Evolutionary conservation across 176 grass and related monocot species (phyloP), one percentile per base, ranked within the genome.

Genomic region (Oryza australiensis): DNA sequence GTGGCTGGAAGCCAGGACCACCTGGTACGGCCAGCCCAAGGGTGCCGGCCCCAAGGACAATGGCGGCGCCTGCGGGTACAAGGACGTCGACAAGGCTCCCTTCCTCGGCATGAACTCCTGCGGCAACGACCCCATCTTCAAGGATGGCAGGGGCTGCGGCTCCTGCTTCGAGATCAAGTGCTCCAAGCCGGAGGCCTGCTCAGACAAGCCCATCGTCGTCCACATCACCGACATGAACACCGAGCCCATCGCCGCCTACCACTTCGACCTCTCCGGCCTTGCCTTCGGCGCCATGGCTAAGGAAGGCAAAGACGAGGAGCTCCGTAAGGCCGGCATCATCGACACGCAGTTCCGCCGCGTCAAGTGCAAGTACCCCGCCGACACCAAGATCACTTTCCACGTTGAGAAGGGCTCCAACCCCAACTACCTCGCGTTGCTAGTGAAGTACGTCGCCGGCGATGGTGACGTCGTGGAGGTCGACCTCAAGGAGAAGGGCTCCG

Each of bases 91-190:
- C 55, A 24, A 60, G 55, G 22, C n/a, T 3, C 55, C 55, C 84
- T 15, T 85, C 74, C 30, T 29, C 13, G 70, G 87, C 71, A 90
- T 93, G 91, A 85, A 77, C 62, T 75, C 88, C 35, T 85, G 84
- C 76, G 91, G 91, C 26, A 93, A 85, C 72, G 82, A 73, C 71
- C 76, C 78, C 9, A 77, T 88, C 55, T 93, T 93, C 81, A 87
- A 84, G 76, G 53, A 34, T 32, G 88, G 88, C 12, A 77, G 77
- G 9, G 88, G 91, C 60, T 88, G 91, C 3, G 88, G 85, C 4
- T 80, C 91, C 51, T 90, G 91, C 85, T 87, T 85, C 72, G 79
- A 82, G 68, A 27, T 93, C 77, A 93, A 82, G 48, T 93, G 87
- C 60, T 14, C 24, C 43, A 86, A 68, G 41, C 84, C 86, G 9